A percentile compares a stretch with the other conserved stretches of the same genome.
These are phyloP conservation scores for Acer saccharum DNA, from an alignment of 345 rosid genomes.

Conservation along the genomic window DNA sequence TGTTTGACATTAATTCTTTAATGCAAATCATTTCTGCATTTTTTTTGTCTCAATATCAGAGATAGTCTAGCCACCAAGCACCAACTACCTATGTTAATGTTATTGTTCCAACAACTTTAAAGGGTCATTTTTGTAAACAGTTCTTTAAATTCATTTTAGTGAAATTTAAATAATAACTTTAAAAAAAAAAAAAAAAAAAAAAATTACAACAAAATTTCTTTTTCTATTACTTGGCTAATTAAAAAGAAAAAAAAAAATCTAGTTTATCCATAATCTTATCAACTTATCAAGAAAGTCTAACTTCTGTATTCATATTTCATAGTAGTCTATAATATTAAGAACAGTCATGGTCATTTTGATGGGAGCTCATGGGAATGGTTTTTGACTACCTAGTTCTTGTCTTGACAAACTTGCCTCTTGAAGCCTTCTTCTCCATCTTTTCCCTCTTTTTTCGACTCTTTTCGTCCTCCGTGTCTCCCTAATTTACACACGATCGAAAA, in stretches of 20 bases:
- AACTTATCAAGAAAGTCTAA: not conserved
- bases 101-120: too few species aligned
- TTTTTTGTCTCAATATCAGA: too few species aligned
- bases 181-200: not conserved
- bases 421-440: slow-evolving; percentile 88
- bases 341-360: not conserved
- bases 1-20: too few species aligned
- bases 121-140: too few species aligned
- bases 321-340: not conserved
- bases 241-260: not conserved
- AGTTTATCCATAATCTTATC: not conserved
- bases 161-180: not conserved
- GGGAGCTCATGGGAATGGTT: not conserved
- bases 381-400: slow-evolving; percentile 51
- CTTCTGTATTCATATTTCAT: not conserved
- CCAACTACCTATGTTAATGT: too few species aligned
- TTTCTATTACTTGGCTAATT: not conserved
- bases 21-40: too few species aligned
- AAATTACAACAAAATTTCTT: not conserved
- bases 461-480: slow-evolving; percentile 80
- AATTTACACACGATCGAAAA: slow-evolving; percentile 16
- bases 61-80: too few species aligned
- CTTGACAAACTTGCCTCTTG: slow-evolving; percentile 64
- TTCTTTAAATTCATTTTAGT: not conserved
- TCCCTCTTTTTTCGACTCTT: slow-evolving; percentile 87